Evolutionary conservation across 1,139 yeast genomes (phyloP).

Genomic region (Geotrichum citri-aurantii): DNA sequence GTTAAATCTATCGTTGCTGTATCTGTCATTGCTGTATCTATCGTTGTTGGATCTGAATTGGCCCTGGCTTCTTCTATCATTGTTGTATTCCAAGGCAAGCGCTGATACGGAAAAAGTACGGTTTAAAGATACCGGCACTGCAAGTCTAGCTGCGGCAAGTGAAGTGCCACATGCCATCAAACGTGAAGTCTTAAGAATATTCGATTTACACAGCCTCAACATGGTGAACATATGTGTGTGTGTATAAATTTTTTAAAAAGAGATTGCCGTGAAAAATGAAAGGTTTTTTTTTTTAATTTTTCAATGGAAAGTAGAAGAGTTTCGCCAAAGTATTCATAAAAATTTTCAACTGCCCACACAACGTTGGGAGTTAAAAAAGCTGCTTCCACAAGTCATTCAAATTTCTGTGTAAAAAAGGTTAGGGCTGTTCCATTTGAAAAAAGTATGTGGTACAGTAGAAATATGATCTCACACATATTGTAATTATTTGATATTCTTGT

Average conservation of each 20-base stretch:
- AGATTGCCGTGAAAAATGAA: background rate
- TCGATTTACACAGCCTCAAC: background rate
- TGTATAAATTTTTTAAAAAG: no score
- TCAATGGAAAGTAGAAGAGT: no score
- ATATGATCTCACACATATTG: no score
- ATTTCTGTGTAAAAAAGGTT: no score
- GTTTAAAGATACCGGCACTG: background rate
- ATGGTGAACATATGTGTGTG: background rate
- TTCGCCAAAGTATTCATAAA: no score
- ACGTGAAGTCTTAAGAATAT: background rate
- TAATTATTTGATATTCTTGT: no score
- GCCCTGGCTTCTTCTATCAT: background rate
- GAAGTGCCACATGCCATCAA: background rate
- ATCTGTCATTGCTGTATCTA: background rate
- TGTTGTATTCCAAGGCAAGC: background rate
- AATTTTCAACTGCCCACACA: no score
- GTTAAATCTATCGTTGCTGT: background rate
- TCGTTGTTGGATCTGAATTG: background rate
- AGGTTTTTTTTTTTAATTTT: no score
- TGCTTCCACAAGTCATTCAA: no score
- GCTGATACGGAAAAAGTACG: background rate
- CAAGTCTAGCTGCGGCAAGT: background rate
- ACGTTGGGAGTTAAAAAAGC: no score
- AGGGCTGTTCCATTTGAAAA: no score
- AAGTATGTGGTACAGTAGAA: no score